Conservation (phyloP, 345 rosid species). For the Aethionema arabicum region DNA sequence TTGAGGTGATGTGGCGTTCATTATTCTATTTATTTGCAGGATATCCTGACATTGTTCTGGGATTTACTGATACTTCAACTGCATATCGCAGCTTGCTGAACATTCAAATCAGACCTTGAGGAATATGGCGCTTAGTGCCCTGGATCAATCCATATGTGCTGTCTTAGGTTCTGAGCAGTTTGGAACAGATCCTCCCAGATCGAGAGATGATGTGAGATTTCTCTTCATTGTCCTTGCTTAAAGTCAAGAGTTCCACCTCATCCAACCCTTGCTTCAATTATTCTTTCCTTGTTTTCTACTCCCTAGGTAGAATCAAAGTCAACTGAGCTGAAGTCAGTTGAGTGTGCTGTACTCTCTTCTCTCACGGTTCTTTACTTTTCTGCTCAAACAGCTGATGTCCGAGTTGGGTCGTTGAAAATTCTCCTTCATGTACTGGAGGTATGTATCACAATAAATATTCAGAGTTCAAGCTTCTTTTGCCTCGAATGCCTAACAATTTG, state of each 20-base stretch:
- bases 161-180: conserved; percentile 88
- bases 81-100: conserved; percentile 77
- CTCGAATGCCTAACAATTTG: conserved; percentile 25
- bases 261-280: conserved; percentile 21
- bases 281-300: conserved; percentile 28
- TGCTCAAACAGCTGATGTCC: conserved; percentile 76
- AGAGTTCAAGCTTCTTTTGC: conserved; percentile 10
- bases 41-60: conserved; percentile 24
- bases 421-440: conserved; percentile 98
- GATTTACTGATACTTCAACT: conserved; percentile 39
- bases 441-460: conserved; percentile 27
- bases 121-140: conserved; percentile 88
- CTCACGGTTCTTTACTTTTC: conserved; percentile 78
- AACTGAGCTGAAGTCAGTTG: conserved; percentile 61
- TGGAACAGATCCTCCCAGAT: conserved; percentile 51
- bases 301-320: conserved; percentile 51
- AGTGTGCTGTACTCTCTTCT: conserved; percentile 83
- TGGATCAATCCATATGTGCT: conserved; percentile 90
- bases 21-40: conserved; percentile 27
- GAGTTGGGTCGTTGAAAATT: conserved; percentile 86
- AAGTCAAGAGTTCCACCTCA: conserved; percentile 20
- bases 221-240: conserved; percentile 28
- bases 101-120: conserved; percentile 76
- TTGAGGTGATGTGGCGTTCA: conserved; percentile 58
- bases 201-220: conserved; percentile 54